Evolutionary conservation across 352 stramenopile species (phyloP), one percentile per base, ranked within the genome.

Genomic region (Elongisporangium senticosum): DNA sequence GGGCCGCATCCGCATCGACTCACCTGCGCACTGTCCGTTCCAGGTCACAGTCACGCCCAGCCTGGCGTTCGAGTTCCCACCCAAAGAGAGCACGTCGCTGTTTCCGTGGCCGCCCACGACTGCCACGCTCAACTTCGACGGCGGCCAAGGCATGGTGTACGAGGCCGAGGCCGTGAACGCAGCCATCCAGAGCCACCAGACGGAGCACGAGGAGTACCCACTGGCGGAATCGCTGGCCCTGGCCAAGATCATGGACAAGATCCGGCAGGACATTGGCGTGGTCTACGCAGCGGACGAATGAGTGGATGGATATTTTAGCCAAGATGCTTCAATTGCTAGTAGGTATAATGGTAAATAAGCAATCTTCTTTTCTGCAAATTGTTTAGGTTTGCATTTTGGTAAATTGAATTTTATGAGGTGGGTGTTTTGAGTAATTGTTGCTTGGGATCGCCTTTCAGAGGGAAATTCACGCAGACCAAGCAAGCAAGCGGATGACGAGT

Each of bases 61-160:
- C 8, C 8, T 39, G 8, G 28, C 28, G 28, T 39, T 39, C 7
- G 28, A 39, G 28, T 39, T 39, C 28, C 28, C 28, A 39, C 63
- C 65, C 24, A 61, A 67, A 33, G 67, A 73, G 22, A 67, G 77
- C 14, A 61, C 59, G 39, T 63, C 77, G 20, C 49, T 64, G 1
- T 90, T 93, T 43, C 67, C 82, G n/a, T 64, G 67, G 28, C 71
- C 79, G 0, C 56, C 65, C 5, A 61, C 70, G 1, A 69, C 73
- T 0, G 51, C 79, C 15, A 61, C 61, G 8, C 59, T 71, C 22
- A 75, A 86, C 54, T 95, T 92, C 62, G 72, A 69, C 10, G 77
- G 80, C 48, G 83, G 72, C 10, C 56, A 65, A 10, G 84, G 87
- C 11, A 93, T 97, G 53, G 61, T 73, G n/a, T 94, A 93, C 62